Conservation (phyloP, 768 basidiomycete species). For the Mycena rebaudengoi region DNA sequence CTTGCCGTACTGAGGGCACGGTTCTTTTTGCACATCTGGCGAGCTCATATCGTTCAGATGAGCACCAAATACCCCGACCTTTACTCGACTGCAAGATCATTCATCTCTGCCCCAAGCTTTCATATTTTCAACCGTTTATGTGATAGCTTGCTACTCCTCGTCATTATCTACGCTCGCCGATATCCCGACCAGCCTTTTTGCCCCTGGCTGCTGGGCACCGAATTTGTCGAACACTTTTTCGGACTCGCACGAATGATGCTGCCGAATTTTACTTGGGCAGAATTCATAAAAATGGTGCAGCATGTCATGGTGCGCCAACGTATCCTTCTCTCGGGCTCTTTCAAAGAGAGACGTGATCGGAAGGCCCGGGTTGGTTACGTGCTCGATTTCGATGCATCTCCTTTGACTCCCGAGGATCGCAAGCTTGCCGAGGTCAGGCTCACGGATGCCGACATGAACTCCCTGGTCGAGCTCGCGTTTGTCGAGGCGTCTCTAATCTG, state of each 20-base stretch:
- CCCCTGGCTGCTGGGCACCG: slow-evolving; percentile 32
- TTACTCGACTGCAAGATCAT: slow-evolving; percentile 25
- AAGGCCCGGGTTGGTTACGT: slow-evolving; percentile 26
- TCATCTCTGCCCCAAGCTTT: slow-evolving; percentile 35
- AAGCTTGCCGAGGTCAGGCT: neutral
- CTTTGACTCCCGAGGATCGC: slow-evolving; percentile 3
- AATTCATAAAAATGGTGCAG: slow-evolving; percentile 33
- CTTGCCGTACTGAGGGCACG: neutral
- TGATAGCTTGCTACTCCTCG: slow-evolving; percentile 30
- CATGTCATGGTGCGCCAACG: slow-evolving; percentile 36
- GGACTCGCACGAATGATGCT: slow-evolving; percentile 32
- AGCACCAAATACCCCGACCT: slow-evolving; percentile 28
- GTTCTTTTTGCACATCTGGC: slow-evolving; percentile 18
- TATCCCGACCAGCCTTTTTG: slow-evolving; percentile 34
- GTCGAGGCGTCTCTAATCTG: slow-evolving; percentile 22
- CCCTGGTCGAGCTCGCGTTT: slow-evolving; percentile 15
- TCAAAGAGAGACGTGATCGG: slow-evolving; percentile 21
- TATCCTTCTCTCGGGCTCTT: slow-evolving; percentile 31
- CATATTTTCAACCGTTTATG: slow-evolving; percentile 37
- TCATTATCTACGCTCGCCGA: slow-evolving; percentile 21
- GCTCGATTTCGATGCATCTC: slow-evolving; percentile 24
- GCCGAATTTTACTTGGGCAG: slow-evolving; percentile 36
- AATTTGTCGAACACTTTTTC: slow-evolving; percentile 39
- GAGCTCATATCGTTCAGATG: slow-evolving; percentile 20
- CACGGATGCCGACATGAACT: neutral